Evolutionary conservation across 352 stramenopile genomes (phyloP).

Genomic region (Halophytophthora polymorphica): DNA sequence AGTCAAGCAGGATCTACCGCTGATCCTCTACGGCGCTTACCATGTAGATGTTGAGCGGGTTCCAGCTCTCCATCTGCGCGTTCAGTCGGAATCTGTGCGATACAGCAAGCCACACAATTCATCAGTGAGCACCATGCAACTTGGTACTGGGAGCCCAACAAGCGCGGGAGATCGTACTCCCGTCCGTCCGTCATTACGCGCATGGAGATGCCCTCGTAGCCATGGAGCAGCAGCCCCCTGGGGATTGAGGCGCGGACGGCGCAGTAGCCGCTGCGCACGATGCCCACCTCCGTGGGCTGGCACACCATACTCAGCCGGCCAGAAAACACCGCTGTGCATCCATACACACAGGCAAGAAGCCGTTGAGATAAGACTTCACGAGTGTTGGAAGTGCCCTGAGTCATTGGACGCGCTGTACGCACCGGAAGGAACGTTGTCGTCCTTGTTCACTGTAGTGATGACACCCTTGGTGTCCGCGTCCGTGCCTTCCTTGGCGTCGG

Average conservation of each 20-base stretch:
- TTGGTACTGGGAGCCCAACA: not conserved
- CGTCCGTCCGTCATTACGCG: constrained; percentile 84
- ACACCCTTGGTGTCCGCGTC: constrained; percentile 22
- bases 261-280: constrained; percentile 85
- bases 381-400: not conserved
- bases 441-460: constrained; percentile 43
- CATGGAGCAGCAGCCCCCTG: constrained; percentile 53
- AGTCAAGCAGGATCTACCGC: not conserved
- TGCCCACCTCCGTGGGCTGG: constrained; percentile 69
- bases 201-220: constrained; percentile 83
- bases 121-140: not conserved
- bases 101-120: not conserved
- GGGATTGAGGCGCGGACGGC: constrained; percentile 66
- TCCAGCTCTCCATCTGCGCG: constrained; percentile 84
- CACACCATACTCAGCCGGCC: constrained; percentile 69
- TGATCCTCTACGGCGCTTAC: constrained; percentile 20
- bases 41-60: constrained; percentile 87
- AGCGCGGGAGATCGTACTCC: constrained; percentile 34
- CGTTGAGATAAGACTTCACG: not conserved
- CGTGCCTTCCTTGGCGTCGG: constrained; percentile 10
- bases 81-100: constrained; percentile 70
- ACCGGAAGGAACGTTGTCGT: constrained; percentile 57
- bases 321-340: constrained; percentile 60
- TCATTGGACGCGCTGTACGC: not conserved
- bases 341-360: not conserved